Conservation (phyloP, 148 eudicot species). For the Cornus florida region DNA sequence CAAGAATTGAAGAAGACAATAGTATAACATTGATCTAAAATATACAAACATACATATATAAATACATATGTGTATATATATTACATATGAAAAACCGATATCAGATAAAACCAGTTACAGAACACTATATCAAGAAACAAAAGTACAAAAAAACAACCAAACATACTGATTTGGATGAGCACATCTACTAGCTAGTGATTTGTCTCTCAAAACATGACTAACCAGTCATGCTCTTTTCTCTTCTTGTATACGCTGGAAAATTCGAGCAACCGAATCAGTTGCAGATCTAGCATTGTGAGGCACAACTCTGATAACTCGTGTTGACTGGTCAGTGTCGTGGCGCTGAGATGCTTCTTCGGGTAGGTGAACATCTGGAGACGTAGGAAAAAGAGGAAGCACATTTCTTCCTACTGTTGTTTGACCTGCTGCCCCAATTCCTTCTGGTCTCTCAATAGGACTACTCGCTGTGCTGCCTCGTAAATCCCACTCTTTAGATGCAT, state of each 20-base stretch:
- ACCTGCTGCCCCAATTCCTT: constrained; percentile 5
- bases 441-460: constrained; percentile 48
- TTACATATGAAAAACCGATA: background rate
- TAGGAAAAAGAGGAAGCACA: constrained; percentile 43
- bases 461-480: constrained; percentile 59
- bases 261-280: constrained; percentile 66
- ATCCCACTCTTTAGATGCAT: constrained; percentile 37
- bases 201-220: background rate
- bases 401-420: constrained; percentile 31
- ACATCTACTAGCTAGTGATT: background rate
- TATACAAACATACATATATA: background rate
- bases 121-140: background rate
- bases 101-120: background rate
- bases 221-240: constrained; percentile 54
- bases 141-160: background rate
- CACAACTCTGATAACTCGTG: constrained; percentile 70
- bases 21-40: background rate
- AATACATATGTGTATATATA: background rate
- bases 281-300: constrained; percentile 69
- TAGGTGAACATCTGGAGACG: constrained; percentile 31
- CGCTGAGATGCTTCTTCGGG: constrained; percentile 17
- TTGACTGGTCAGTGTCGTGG: constrained; percentile 23
- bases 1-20: background rate
- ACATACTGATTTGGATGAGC: constrained; percentile 3
- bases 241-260: constrained; percentile 74